Conservation (phyloP, 345 rosid genomes). For the Ceriops decandra region DNA sequence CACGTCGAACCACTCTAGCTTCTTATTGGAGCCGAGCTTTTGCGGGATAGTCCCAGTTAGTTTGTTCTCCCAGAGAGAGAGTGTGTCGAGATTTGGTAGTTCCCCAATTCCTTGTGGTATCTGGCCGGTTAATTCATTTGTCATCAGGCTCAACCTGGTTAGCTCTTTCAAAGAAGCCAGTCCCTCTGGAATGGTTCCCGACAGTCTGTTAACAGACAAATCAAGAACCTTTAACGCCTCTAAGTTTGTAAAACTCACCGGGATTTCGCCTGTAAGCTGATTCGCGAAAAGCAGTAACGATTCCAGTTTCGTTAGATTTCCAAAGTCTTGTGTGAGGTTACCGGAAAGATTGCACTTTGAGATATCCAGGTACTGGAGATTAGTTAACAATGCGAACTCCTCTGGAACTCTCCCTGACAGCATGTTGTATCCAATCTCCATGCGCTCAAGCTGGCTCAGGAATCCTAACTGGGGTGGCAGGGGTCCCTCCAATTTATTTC, state of each 20-base stretch:
- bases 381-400: slow-evolving; percentile 46
- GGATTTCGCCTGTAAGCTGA: slow-evolving; percentile 58
- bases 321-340: slow-evolving; percentile 47
- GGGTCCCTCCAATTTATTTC: slow-evolving; percentile 59
- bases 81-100: slow-evolving; percentile 50
- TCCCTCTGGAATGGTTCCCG: slow-evolving; percentile 61
- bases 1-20: slow-evolving; percentile 57
- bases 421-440: slow-evolving; percentile 79
- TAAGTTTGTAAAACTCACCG: slow-evolving; percentile 49
- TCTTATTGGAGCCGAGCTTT: slow-evolving; percentile 69
- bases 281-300: slow-evolving; percentile 51
- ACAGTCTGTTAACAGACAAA: slow-evolving; percentile 62
- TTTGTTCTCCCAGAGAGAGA: slow-evolving; percentile 67
- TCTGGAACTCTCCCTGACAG: slow-evolving; percentile 59
- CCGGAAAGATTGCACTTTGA: slow-evolving; percentile 66
- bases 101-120: slow-evolving; percentile 65
- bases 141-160: slow-evolving; percentile 54
- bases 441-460: slow-evolving; percentile 52
- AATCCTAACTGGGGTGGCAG: slow-evolving; percentile 64
- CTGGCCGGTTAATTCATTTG: slow-evolving; percentile 52
- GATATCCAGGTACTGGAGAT: slow-evolving; percentile 67
- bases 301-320: slow-evolving; percentile 61
- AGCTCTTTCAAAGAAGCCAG: slow-evolving; percentile 51
- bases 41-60: slow-evolving; percentile 66
- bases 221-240: slow-evolving; percentile 52